phyloP scores from a whole-genome alignment of 768 basidiomycete genomes.

The Podaxis pistillaris region DNA sequence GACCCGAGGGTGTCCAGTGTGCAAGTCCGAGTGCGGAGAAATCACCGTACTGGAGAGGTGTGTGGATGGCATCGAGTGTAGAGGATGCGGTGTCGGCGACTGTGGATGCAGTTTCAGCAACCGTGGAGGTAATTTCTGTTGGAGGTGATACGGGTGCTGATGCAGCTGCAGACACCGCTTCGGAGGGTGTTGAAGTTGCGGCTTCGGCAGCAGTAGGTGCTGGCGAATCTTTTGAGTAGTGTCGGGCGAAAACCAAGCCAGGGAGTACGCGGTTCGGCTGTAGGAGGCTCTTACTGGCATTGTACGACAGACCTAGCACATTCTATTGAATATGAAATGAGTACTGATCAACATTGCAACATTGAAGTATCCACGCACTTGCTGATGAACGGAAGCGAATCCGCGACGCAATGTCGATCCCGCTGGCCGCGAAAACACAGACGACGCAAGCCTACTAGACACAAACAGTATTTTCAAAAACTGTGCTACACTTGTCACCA shows the following conservation, averaged over 20 bases:
- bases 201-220: not conserved
- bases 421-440: not conserved
- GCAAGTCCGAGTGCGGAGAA: conserved; percentile 65
- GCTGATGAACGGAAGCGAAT: conserved; percentile 8
- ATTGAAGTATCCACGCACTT: not conserved
- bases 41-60: conserved; percentile 69
- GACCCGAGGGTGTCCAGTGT: conserved; percentile 62
- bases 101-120: not conserved
- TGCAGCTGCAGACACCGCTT: not conserved
- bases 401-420: conserved; percentile 2
- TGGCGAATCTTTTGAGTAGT: conserved; percentile 14
- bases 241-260: not conserved
- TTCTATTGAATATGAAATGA: not conserved
- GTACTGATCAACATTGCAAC: not conserved
- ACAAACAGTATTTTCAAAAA: not conserved
- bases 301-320: not conserved
- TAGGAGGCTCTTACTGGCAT: not conserved
- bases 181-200: not conserved
- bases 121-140: not conserved
- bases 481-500: not conserved
- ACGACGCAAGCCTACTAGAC: not conserved
- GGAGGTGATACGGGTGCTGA: not conserved
- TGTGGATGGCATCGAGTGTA: conserved; percentile 26
- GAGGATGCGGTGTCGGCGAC: conserved; percentile 17
- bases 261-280: not conserved